Evolutionary conservation across 768 basidiomycete genomes (phyloP), one percentile per base, ranked within the genome.

Genomic region (Leccinum subgranulosum): DNA sequence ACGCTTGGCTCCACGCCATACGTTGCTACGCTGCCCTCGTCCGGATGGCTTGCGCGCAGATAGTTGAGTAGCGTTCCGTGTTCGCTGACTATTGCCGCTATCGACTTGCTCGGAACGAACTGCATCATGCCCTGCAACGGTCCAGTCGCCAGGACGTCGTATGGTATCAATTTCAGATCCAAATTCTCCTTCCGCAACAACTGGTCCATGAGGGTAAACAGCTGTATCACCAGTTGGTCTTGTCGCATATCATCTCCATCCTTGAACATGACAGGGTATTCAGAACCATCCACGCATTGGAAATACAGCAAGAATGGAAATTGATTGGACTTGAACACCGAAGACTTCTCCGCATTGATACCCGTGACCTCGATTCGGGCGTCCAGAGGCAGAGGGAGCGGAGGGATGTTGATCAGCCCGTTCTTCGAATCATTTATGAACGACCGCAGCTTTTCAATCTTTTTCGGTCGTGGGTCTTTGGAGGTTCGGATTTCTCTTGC

Each of bases 181-280:
- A 99, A 72, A 69, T 97, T 97, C 76, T 98, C 97, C 74, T 95
- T 96, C 56, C 94, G 78, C 59, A 98, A 74, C 25, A 99, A 73
- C 49, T 90, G 81, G 69, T 99, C 94, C 97, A 99, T 99, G 27
- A 99, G 84, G 15, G 94, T 97, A 73, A 99, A 95, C n/a, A 98
- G 80, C 72, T 99, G 97, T 51, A 98, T 89, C 27, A 98, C 95
- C 36, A 99, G 84, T 71, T 99, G 97, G 69, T 99, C 97, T 72
- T 99, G 97, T 21, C 97, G 87, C 81, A 98, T 88, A 69, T 99
- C 97, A 69, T 98, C 97, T 14, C 97, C 97, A 64, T 98, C 95
- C 74, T 98, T 99, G 81, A 98, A 98, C 59, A 99, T 98, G 52
- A 98, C 83, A 0, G 95, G 91, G 72, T 90, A 98, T 68, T 94